Conservation (phyloP, 2,329 filamentous ascomycete genomes). For the Fusarium sp. region DNA sequence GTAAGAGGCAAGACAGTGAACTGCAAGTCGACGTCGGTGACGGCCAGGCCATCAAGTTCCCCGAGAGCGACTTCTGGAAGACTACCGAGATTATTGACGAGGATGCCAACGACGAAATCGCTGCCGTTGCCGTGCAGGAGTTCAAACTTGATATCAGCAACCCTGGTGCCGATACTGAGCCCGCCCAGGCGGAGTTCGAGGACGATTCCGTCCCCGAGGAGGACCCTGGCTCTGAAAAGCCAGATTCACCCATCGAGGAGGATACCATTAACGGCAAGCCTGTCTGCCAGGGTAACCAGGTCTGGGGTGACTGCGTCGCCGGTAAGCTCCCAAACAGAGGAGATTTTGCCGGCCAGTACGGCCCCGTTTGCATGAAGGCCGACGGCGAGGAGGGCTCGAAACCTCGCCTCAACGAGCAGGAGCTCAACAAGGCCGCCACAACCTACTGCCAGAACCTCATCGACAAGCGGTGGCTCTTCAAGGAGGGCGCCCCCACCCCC, state of each 20-base stretch:
- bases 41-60: constrained; percentile 5
- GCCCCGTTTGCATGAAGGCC: constrained; percentile 14
- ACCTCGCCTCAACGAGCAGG: constrained; percentile 10
- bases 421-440: constrained; percentile 8
- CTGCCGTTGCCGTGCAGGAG: constrained; percentile 16
- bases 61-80: constrained; percentile 14
- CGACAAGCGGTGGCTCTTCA: constrained; percentile 16
- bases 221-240: not conserved
- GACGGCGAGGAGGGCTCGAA: constrained; percentile 4
- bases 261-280: constrained; percentile 11
- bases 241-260: constrained; percentile 6
- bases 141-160: constrained; percentile 17
- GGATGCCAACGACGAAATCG: not conserved
- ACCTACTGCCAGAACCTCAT: constrained; percentile 13
- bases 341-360: constrained; percentile 8
- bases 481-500: constrained; percentile 6
- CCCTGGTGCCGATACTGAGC: constrained; percentile 4
- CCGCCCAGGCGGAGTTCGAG: constrained; percentile 3
- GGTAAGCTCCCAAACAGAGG: constrained; percentile 14
- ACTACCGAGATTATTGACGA: constrained; percentile 11
- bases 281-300: constrained; percentile 10
- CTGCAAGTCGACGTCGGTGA: constrained; percentile 4
- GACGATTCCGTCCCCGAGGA: constrained; percentile 3
- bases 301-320: constrained; percentile 4
- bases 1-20: constrained; percentile 9